A percentile compares a stretch with the other conserved stretches of the same genome.
Evolutionary conservation across 108 stramenopile genomes (phyloP).

Genomic region (Nannochloropsis salina): DNA sequence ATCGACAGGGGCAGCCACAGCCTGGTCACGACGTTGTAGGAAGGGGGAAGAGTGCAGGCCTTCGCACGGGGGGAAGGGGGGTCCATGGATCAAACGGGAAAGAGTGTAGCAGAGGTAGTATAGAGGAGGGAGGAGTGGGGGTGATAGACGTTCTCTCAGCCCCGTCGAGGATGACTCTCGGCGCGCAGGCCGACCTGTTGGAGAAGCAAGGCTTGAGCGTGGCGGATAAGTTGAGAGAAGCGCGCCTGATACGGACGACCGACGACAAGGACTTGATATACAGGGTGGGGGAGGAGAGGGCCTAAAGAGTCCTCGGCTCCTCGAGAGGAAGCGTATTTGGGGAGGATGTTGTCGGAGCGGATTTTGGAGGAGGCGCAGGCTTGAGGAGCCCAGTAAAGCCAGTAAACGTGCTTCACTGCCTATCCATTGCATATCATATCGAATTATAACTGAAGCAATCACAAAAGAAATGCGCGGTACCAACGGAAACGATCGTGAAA

Average conservation of each 20-base stretch:
- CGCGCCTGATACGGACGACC: background rate
- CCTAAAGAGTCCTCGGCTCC: background rate
- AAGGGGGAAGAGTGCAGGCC: too few relatives aligned
- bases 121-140: background rate
- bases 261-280: background rate
- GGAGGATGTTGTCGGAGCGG: too few relatives aligned
- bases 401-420: too few relatives aligned
- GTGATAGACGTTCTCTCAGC: background rate
- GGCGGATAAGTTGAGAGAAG: background rate
- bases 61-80: too few relatives aligned
- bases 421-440: too few relatives aligned
- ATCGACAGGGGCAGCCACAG: background rate
- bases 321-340: background rate
- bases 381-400: too few relatives aligned
- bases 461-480: too few relatives aligned
- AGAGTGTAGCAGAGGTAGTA: too few relatives aligned
- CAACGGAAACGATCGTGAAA: too few relatives aligned
- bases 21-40: background rate
- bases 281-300: background rate
- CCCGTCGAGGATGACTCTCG: background rate
- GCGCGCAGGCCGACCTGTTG: background rate
- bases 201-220: background rate
- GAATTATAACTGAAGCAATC: too few relatives aligned
- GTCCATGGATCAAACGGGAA: too few relatives aligned
- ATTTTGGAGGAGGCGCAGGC: too few relatives aligned